Base-by-base conservation (phyloP, 129 eudicot species). In the Gnaphalium uliginosum region DNA sequence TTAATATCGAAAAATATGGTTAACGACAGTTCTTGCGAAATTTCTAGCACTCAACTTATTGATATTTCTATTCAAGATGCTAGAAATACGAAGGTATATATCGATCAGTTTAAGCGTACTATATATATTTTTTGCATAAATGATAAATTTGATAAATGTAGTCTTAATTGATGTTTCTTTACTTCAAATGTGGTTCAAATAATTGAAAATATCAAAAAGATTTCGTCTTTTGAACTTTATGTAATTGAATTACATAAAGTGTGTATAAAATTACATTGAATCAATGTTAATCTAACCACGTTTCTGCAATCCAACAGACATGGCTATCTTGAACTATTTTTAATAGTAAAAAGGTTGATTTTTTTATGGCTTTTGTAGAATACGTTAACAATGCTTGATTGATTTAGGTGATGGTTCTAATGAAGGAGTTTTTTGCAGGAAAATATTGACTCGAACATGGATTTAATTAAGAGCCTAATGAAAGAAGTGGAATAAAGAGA, bases 401-500 rank as follows among this genome's bases (percentile, higher is more conserved):
- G 24, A 1, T 1, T 25, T 51, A 14, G 10, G 66, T 8, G 33
- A 23, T 61, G 26, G 8, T 23, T 65, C 22, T 66, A n/a, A 66
- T 19, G 8, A 18, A 21, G 1, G 25, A 7, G 14, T 33, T 17
- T 8, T 29, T 57, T 67, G 74, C 88, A 91, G 97, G 78, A 83
- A 77, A 83, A 61, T 6, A 26, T 91, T 83, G 72, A 75, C 2
- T 76, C 86, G 0, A 83, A 76, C 0, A 54, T 81, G 87, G 85
- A 86, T 50, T 83, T 85, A 18, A 83, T 91, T 26, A 50, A 88
- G 33, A 66, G 75, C 63, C 72, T 91, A 76, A 87, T 87, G 84
- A 71, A 65, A 71, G 87, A 91, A 81, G 92, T 88, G 35, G 96
- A 91, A 72, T 29, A 66, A 79, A 54, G 95, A 91, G 84, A 62